Percentiles rank a stretch among this genome's conserved stretches.
These are phyloP conservation scores for Podaxis pistillaris DNA, from an alignment of 768 basidiomycete genomes.

Conservation along the genomic window DNA sequence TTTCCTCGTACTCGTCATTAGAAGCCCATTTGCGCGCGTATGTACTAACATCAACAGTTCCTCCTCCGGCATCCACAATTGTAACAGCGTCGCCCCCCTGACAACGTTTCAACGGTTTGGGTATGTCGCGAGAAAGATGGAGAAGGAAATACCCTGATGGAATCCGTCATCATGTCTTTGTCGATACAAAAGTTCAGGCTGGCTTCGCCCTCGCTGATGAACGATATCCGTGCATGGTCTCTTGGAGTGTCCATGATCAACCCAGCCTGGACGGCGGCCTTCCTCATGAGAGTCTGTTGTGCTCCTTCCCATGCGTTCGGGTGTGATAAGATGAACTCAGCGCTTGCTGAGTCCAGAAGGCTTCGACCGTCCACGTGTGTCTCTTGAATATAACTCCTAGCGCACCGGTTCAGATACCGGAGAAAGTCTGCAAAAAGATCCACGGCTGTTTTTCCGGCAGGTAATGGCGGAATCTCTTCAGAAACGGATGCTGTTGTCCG, in stretches of 20 bases:
- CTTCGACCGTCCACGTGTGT: constrained; percentile 32
- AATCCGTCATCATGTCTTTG: constrained; percentile 14
- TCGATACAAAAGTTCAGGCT: constrained; percentile 46
- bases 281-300: constrained; percentile 49
- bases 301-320: constrained; percentile 56
- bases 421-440: constrained; percentile 42
- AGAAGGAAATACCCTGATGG: constrained; percentile 7
- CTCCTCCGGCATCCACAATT: constrained; percentile 60
- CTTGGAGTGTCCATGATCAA: constrained; percentile 32
- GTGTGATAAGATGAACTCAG: constrained; percentile 43
- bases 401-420: constrained; percentile 36
- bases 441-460: constrained; percentile 30
- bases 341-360: constrained; percentile 23
- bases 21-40: constrained; percentile 35
- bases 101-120: not conserved
- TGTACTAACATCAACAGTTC: constrained; percentile 57
- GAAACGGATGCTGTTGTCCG: not conserved
- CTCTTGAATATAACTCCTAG: constrained; percentile 36
- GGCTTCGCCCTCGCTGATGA: constrained; percentile 57
- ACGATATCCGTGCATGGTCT: constrained; percentile 39
- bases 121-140: no score
- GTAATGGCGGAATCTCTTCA: constrained; percentile 25
- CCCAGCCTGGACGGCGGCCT: constrained; percentile 44
- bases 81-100: constrained; percentile 45
- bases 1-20: constrained; percentile 35